Evolutionary conservation across 2,329 filamentous ascomycete species (phyloP).

Genomic region (Colletotrichum gigasporum): DNA sequence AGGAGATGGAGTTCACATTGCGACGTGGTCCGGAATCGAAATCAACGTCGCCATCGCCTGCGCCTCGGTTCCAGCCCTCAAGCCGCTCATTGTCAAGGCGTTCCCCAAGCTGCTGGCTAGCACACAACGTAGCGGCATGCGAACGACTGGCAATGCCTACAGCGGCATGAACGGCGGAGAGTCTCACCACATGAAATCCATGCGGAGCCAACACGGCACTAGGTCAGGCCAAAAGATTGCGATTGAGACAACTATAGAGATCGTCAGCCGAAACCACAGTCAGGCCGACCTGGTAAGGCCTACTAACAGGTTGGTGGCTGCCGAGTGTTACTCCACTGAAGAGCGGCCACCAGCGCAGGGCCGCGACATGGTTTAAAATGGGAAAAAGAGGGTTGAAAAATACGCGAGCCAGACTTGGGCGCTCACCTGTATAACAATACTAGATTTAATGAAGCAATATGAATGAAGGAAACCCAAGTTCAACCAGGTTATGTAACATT

Average conservation of each 20-base stretch:
- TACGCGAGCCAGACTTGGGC: no score
- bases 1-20: neutral
- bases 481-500: no score
- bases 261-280: neutral
- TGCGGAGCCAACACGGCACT: neutral
- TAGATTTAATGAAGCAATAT: no score
- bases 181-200: constrained; percentile 9
- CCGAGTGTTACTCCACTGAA: neutral
- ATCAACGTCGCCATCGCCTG: constrained; percentile 46
- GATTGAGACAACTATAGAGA: constrained; percentile 3
- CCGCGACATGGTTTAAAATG: neutral
- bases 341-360: neutral
- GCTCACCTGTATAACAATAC: no score
- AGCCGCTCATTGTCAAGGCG: constrained; percentile 41
- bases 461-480: no score
- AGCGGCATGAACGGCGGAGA: neutral
- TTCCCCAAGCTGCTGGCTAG: constrained; percentile 32
- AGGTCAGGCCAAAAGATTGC: neutral
- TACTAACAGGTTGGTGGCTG: neutral
- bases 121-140: neutral
- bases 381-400: neutral
- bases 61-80: constrained; percentile 44
- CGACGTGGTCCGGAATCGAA: constrained; percentile 42
- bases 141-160: neutral
- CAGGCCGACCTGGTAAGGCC: neutral